phyloP scores from a whole-genome alignment of 129 eudicot genomes.

The Smallanthus sonchifolius region DNA sequence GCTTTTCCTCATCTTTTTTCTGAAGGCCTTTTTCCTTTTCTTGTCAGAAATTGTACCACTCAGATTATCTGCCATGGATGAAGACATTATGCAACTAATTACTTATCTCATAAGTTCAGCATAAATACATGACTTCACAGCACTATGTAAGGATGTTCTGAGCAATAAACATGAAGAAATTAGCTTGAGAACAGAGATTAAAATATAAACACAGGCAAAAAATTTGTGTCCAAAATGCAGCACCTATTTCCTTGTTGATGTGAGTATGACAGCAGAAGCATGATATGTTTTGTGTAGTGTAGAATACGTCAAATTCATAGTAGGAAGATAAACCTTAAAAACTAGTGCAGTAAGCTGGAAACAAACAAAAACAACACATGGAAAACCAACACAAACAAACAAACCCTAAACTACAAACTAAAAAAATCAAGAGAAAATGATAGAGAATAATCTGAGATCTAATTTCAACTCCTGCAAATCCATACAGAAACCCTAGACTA shows the following conservation, averaged over 20 bases:
- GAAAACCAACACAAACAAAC: neutral
- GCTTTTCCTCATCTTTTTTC: constrained; percentile 24
- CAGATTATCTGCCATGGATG: constrained; percentile 15
- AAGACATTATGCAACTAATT: neutral
- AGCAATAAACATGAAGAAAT: neutral
- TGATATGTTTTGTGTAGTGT: neutral
- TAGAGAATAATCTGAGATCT: neutral
- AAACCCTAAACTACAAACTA: neutral
- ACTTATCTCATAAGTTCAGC: neutral
- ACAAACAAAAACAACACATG: neutral
- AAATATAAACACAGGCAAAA: neutral
- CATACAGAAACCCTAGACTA: neutral
- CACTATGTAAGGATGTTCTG: neutral
- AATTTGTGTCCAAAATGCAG: neutral
- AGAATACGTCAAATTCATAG: neutral
- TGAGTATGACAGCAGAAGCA: neutral
- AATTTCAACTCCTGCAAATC: neutral
- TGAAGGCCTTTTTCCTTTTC: constrained; percentile 27
- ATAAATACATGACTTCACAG: neutral
- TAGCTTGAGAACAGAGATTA: neutral
- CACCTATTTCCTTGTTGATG: neutral
- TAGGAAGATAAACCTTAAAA: neutral
- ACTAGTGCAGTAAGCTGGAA: neutral
- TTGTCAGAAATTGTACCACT: constrained; percentile 16
- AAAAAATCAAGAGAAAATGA: neutral